phyloP scores from a whole-genome alignment of 2,329 filamentous ascomycete species.

The Aureobasidium musti region DNA sequence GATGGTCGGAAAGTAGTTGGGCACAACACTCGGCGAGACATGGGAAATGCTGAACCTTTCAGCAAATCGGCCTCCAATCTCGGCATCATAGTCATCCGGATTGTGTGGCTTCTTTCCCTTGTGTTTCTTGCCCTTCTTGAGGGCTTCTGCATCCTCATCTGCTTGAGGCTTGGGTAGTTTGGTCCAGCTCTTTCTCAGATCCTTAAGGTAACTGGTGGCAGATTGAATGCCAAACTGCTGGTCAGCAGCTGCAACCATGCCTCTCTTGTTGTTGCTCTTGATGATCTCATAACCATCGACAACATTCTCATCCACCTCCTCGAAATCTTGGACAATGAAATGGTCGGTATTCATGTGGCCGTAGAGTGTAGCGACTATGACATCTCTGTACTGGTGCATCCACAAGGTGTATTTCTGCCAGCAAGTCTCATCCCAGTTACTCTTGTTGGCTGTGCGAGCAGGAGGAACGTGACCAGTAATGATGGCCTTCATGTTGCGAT shows the following conservation, averaged over 20 bases:
- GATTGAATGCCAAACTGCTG: conserved; percentile 61
- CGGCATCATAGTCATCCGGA: conserved; percentile 58
- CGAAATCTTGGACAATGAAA: conserved; percentile 86
- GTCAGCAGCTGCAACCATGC: conserved; percentile 47
- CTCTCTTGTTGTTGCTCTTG: conserved; percentile 37
- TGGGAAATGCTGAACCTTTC: conserved; percentile 82
- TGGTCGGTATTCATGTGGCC: conserved; percentile 99
- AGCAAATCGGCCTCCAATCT: conserved; percentile 76
- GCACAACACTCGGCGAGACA: conserved; percentile 75
- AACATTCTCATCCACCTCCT: conserved; percentile 66
- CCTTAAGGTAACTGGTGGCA: conserved; percentile 77
- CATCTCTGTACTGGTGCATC: conserved; percentile 86
- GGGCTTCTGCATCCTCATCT: conserved; percentile 37
- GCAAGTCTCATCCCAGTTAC: conserved; percentile 92
- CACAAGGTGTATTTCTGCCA: conserved; percentile 98
- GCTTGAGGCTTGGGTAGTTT: conserved; percentile 58
- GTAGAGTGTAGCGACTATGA: conserved; percentile 76
- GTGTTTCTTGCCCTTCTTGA: conserved; percentile 45
- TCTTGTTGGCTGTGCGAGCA: conserved; percentile 79
- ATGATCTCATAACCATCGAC: conserved; percentile 41
- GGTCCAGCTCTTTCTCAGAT: conserved; percentile 76
- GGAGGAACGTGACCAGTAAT: conserved; percentile 93
- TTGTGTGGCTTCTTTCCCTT: conserved; percentile 57
- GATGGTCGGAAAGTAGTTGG: conserved; percentile 81
- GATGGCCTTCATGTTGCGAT: conserved; percentile 89